Conservation (phyloP, 2,329 filamentous ascomycete species). For the Fusarium sp. region DNA sequence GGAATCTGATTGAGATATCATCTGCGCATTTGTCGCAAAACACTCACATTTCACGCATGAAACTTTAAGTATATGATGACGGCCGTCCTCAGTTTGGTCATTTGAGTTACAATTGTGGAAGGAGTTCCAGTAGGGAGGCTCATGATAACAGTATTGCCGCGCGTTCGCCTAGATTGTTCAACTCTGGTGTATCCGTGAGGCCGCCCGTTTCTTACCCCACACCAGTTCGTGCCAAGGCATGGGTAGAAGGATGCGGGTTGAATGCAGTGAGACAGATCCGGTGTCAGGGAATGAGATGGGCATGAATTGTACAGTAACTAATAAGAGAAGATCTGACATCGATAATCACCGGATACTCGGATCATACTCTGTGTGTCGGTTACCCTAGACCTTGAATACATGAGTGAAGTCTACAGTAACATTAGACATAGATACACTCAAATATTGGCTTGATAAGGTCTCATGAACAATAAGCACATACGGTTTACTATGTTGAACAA, state of each 20-base stretch:
- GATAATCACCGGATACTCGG: background rate
- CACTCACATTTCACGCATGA: background rate
- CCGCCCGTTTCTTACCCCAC: slow-evolving; percentile 39
- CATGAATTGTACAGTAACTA: background rate
- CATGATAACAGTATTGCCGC: slow-evolving; percentile 36
- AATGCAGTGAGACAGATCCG: slow-evolving; percentile 22
- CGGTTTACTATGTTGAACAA: no score
- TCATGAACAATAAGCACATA: no score
- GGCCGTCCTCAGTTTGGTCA: background rate
- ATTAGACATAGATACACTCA: background rate
- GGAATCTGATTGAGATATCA: slow-evolving; percentile 7
- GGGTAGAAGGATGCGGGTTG: background rate
- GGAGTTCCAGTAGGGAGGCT: background rate
- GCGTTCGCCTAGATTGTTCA: slow-evolving; percentile 27
- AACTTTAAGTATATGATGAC: background rate
- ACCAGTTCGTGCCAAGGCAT: slow-evolving; percentile 28
- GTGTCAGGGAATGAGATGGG: slow-evolving; percentile 9
- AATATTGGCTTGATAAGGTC: no score
- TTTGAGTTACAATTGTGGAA: background rate
- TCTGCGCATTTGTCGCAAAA: background rate
- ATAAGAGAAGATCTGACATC: slow-evolving; percentile 23
- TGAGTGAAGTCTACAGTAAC: no score
- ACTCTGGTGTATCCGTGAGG: slow-evolving; percentile 26
- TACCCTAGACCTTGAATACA: slow-evolving; percentile 16
- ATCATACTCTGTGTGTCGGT: background rate